Evolutionary conservation across 805 yeast genomes (phyloP).

Genomic region (Spathaspora boniae): DNA sequence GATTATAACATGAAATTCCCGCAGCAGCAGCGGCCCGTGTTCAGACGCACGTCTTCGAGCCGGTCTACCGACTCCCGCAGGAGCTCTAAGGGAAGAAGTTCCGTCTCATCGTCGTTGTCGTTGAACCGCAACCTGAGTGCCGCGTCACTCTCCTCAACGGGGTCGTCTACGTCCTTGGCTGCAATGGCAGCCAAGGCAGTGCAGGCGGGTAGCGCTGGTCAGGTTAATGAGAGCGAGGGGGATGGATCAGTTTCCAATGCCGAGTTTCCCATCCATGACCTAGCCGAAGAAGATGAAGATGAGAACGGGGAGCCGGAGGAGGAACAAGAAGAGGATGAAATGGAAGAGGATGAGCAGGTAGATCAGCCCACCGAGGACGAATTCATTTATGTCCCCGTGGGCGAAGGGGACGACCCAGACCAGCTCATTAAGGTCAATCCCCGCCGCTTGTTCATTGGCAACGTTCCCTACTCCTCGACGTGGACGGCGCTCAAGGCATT

Average conservation of each 20-base stretch:
- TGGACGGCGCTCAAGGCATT: constrained; percentile 32
- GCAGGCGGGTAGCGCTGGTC: neutral
- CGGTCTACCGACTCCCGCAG: no score
- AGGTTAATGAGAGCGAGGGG: no score
- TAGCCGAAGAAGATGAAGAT: constrained; percentile 1
- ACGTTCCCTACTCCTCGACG: constrained; percentile 47
- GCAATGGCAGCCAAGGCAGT: neutral
- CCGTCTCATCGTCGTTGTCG: no score
- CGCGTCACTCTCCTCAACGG: no score
- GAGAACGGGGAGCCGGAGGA: neutral
- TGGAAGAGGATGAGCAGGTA: constrained; percentile 4
- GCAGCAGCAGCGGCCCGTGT: no score
- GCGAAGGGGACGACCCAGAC: constrained; percentile 19
- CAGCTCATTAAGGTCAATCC: constrained; percentile 34
- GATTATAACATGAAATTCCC: no score
- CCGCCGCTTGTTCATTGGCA: constrained; percentile 50
- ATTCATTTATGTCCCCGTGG: constrained; percentile 16
- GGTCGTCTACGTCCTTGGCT: no score
- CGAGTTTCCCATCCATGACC: neutral
- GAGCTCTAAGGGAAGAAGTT: no score
- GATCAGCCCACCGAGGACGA: constrained; percentile 9
- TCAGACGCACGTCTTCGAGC: no score
- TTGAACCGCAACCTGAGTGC: no score
- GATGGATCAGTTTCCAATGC: neutral
- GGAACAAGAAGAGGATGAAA: constrained; percentile 1